Conservation (phyloP, 371 early-diverging fungal genomes). For the Nematocida sp. region DNA sequence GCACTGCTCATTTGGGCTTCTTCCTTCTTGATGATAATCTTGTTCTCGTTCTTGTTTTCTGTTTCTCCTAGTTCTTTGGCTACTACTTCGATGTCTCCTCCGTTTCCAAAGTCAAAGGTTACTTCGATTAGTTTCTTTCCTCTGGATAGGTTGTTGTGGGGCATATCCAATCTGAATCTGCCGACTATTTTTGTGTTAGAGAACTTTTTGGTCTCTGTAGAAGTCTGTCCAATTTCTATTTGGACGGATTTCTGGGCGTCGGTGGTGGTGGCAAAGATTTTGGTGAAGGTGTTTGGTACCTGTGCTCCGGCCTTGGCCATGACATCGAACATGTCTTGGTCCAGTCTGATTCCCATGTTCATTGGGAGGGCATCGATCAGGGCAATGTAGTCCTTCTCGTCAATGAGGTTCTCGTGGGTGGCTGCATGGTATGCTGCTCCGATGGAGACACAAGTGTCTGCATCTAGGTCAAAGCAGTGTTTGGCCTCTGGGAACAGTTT, state of each 20-base stretch:
- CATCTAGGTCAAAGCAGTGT: constrained; percentile 87
- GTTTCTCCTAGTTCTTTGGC: constrained; percentile 40
- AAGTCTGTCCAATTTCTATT: constrained; percentile 52
- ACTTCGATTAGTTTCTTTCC: constrained; percentile 47
- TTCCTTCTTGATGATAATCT: constrained; percentile 32
- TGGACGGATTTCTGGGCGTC: constrained; percentile 60
- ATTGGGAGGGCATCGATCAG: constrained; percentile 60
- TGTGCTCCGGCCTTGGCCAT: constrained; percentile 49
- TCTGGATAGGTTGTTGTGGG: constrained; percentile 25
- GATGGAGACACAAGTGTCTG: constrained; percentile 90
- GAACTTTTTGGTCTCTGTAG: constrained; percentile 35
- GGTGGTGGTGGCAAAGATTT: constrained; percentile 59
- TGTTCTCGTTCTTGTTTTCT: background rate
- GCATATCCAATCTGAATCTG: constrained; percentile 39
- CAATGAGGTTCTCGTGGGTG: constrained; percentile 72
- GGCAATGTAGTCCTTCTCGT: constrained; percentile 29
- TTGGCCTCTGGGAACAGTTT: constrained; percentile 93
- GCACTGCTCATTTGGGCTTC: background rate
- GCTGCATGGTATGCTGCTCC: constrained; percentile 95
- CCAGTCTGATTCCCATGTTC: constrained; percentile 58
- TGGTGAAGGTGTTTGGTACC: constrained; percentile 55
- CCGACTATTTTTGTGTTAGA: constrained; percentile 39
- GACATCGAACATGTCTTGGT: constrained; percentile 52
- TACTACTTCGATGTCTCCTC: constrained; percentile 31
- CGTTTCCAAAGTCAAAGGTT: constrained; percentile 42